Percentiles rank a stretch among this genome's conserved stretches.
Conservation (phyloP, 1,139 yeast species). For the Pichia sp. region DNA sequence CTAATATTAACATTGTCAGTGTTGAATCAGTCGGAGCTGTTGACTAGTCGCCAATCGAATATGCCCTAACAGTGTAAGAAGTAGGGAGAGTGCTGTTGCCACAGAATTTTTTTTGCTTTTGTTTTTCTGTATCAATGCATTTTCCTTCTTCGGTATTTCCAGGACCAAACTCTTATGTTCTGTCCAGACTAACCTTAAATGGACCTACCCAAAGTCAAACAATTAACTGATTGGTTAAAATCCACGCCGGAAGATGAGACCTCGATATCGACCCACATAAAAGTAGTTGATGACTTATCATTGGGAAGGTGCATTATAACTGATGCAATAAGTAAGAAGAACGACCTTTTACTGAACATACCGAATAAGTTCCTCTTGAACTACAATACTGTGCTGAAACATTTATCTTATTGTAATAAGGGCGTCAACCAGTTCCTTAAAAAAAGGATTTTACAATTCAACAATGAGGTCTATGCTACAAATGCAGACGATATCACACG, state of each 20-base stretch:
- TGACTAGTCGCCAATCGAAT: too few species aligned
- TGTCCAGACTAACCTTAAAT: not conserved
- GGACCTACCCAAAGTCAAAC: not conserved
- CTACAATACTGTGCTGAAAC: slow-evolving; percentile 43
- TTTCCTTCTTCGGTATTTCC: too few species aligned
- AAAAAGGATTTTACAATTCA: slow-evolving; percentile 3
- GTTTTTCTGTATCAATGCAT: too few species aligned
- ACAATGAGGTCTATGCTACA: not conserved
- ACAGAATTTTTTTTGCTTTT: too few species aligned
- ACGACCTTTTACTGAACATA: slow-evolving; percentile 35
- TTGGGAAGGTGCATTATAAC: slow-evolving; percentile 68
- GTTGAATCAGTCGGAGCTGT: too few species aligned
- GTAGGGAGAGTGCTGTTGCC: too few species aligned
- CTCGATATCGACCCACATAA: slow-evolving; percentile 18
- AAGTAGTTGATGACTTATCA: slow-evolving; percentile 31
- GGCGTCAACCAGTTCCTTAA: slow-evolving; percentile 13
- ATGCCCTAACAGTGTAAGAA: too few species aligned
- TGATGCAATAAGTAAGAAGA: slow-evolving; percentile 31
- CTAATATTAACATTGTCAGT: slow-evolving; percentile 69
- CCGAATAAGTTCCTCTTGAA: slow-evolving; percentile 61
- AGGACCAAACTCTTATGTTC: too few species aligned
- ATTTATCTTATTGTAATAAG: slow-evolving; percentile 27
- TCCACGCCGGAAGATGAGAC: not conserved
- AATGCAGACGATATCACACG: slow-evolving; percentile 8
- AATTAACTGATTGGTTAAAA: slow-evolving; percentile 8